Conservation (phyloP, 2,329 filamentous ascomycete species). For the Aureobasidium subglaciale region DNA sequence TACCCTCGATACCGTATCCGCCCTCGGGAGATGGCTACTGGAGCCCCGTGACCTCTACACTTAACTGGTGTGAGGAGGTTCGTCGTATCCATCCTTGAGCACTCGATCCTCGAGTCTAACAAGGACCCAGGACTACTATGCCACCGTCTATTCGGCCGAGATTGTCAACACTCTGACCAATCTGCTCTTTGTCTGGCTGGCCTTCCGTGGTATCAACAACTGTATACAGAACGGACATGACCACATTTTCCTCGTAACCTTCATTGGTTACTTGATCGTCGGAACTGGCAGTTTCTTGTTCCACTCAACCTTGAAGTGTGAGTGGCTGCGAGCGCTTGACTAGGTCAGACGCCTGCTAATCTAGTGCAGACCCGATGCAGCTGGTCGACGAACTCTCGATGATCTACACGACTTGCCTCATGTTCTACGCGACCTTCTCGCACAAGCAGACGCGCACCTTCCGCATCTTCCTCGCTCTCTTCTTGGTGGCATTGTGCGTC, state of each 20-base stretch:
- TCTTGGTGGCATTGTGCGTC: conserved; percentile 44
- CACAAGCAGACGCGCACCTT: conserved; percentile 52
- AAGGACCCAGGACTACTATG: conserved; percentile 61
- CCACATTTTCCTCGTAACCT: conserved; percentile 63
- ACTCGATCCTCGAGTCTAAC: not conserved
- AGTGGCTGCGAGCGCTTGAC: conserved; percentile 20
- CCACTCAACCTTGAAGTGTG: conserved; percentile 57
- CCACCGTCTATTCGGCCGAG: conserved; percentile 68
- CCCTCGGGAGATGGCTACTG: conserved; percentile 54
- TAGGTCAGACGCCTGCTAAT: not conserved
- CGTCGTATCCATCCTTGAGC: conserved; percentile 15
- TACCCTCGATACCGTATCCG: conserved; percentile 42
- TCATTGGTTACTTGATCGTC: conserved; percentile 54
- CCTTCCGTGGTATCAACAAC: conserved; percentile 65
- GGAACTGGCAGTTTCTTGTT: conserved; percentile 57
- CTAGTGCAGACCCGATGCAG: conserved; percentile 56
- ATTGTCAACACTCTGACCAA: conserved; percentile 79
- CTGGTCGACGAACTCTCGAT: conserved; percentile 63
- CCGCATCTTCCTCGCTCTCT: conserved; percentile 49
- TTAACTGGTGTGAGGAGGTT: conserved; percentile 78
- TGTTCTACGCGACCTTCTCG: conserved; percentile 68
- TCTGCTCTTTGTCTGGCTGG: conserved; percentile 70
- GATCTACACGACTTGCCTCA: conserved; percentile 66
- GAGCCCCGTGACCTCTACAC: conserved; percentile 62
- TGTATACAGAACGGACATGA: conserved; percentile 69